These are phyloP conservation scores for Crucibulum laeve DNA, from an alignment of 768 basidiomycete species.

Conservation along the genomic window DNA sequence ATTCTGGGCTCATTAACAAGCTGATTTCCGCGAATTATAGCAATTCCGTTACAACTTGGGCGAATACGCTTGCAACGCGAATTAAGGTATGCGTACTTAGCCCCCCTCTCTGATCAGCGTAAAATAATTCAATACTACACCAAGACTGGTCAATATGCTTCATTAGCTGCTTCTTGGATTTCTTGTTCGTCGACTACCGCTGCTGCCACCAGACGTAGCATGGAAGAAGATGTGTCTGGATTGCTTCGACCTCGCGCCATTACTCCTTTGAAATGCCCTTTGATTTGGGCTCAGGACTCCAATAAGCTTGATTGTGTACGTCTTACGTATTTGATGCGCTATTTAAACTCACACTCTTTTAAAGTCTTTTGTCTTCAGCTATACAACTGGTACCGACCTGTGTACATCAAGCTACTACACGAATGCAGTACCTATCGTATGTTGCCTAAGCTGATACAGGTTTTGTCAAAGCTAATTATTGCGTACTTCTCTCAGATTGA, in stretches of 20 bases:
- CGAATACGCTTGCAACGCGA: conserved; percentile 29
- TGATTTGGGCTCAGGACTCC: conserved; percentile 43
- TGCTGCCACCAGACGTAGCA: conserved; percentile 15
- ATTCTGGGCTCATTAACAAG: conserved; percentile 35
- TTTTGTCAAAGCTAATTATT: neutral
- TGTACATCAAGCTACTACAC: conserved; percentile 38
- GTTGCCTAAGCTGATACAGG: conserved; percentile 3
- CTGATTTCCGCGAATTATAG: conserved; percentile 27
- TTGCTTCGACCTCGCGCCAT: conserved; percentile 25
- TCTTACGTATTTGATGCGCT: conserved; percentile 1
- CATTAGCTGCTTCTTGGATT: conserved; percentile 29
- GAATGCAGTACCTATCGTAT: conserved; percentile 29
- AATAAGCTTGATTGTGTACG: conserved; percentile 41
- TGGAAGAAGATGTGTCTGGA: conserved; percentile 25
- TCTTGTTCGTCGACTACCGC: conserved; percentile 31
- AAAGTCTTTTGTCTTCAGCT: conserved; percentile 41
- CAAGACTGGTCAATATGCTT: conserved; percentile 27
- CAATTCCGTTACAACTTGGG: conserved; percentile 33
- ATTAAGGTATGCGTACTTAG: conserved; percentile 27
- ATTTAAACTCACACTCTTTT: neutral
- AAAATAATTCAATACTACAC: neutral
- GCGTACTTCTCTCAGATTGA: conserved; percentile 27
- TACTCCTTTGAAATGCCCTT: conserved; percentile 39
- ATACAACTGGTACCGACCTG: conserved; percentile 33
- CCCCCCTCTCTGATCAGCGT: neutral